Evolutionary conservation across 345 rosid species (phyloP).

Genomic region (Eucalyptus regnans): DNA sequence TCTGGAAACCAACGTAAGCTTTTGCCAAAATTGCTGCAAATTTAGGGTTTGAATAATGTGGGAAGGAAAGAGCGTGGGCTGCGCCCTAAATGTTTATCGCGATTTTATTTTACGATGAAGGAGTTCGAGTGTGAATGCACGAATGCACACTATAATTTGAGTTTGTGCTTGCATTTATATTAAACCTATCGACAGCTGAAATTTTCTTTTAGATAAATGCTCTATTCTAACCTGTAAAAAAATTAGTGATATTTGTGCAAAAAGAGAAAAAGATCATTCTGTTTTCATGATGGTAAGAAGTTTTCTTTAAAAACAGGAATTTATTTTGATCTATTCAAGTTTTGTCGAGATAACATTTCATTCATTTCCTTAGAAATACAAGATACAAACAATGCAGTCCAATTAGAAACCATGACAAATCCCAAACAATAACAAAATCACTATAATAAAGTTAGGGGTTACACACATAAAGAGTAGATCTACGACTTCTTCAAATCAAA

Average conservation of each 20-base stretch:
- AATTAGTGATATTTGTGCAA: background rate
- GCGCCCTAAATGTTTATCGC: background rate
- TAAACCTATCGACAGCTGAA: accelerated
- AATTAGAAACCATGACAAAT: background rate
- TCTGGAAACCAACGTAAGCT: background rate
- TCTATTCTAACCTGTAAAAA: background rate
- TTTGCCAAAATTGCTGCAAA: background rate
- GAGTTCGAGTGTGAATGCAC: background rate
- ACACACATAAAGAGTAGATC: background rate
- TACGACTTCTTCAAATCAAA: background rate
- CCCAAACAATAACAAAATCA: background rate
- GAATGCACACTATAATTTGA: background rate
- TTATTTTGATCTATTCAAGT: background rate
- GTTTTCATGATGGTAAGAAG: background rate
- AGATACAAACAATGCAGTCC: background rate
- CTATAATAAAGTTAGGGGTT: background rate
- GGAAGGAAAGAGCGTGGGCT: background rate
- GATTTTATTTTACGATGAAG: background rate
- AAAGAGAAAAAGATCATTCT: background rate
- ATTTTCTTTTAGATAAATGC: accelerated
- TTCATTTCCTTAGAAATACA: background rate
- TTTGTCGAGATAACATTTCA: background rate
- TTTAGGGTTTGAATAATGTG: background rate
- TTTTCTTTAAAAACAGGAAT: background rate
- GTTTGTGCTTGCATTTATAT: background rate